Base-by-base conservation (phyloP, 108 stramenopile species). In the Pseudonitzschia multistriata region DNA sequence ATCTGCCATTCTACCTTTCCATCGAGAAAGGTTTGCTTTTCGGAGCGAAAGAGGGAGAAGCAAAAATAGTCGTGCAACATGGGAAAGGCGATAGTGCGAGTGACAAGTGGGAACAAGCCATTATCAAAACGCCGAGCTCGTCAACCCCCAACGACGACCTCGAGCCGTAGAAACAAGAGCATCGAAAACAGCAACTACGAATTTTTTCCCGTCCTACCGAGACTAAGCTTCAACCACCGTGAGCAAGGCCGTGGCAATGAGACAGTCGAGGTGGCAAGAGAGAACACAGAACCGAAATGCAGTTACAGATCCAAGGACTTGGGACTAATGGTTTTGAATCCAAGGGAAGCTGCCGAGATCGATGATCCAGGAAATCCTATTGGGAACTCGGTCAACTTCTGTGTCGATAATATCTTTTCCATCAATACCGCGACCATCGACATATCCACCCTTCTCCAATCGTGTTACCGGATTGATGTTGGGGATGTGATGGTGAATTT, bases 301-400 rank as follows among this genome's bases (percentile, higher is more conserved):
- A 2, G 7, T 45, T 45, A 17, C 7, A 45, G 17, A 45, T n/a
- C n/a, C 42, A 45, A 13, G 15, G 7, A 4, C 42, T 2, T 17
- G 8, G 42, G 17, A 45, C 7, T 8, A 17, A 45, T 1, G 15
- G 11, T 17, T 13, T 2, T 1, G 1, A 45, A 45, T 13, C 5
- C 42, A 13, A 13, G 17, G 2, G 42, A 45, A 45, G 42, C 13
- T 17, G 5, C 13, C 17, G 15, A 45, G 42, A 8, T 35, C 3
- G 34, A 13, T 21, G 57, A 59, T 59, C 57, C 57, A 30, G 57
- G 57, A 35, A 59, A 59, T n/a, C 57, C 57, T 17, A n/a, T 59
- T 14, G 57, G 57, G 13, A 59, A 59, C 34, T 14, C 34, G 19
- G 57, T 59, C 17, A 29, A 59, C 34, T 59, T 34, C 29, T 59